phyloP scores from a whole-genome alignment of 148 eudicot species.

The Rheum nobile region DNA sequence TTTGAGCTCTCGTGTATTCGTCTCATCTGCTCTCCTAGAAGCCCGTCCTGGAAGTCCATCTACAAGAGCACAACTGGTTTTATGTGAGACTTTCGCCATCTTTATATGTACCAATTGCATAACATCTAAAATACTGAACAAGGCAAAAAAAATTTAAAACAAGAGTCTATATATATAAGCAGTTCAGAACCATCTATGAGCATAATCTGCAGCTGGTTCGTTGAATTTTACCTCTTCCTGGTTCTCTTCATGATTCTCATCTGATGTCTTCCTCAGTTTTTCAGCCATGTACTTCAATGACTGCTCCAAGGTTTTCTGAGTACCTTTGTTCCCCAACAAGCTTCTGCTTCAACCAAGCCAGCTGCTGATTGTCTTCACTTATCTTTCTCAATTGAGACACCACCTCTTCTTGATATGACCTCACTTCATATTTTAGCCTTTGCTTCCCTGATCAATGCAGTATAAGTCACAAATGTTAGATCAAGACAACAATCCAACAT shows the following conservation, averaged over 20 bases:
- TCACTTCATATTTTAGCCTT: slow-evolving; percentile 43
- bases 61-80: too few species aligned
- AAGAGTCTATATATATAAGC: too few species aligned
- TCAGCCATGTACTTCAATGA: slow-evolving; percentile 22
- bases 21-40: slow-evolving; percentile 48
- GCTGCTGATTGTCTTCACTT: slow-evolving; percentile 56
- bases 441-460: slow-evolving; percentile 36
- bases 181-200: too few species aligned
- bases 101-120: too few species aligned
- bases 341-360: slow-evolving; percentile 37
- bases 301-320: slow-evolving; percentile 37
- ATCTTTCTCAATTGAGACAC: slow-evolving; percentile 35
- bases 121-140: too few species aligned
- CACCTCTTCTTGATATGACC: slow-evolving; percentile 46
- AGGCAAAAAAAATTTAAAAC: too few species aligned
- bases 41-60: background rate
- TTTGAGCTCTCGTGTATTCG: too few species aligned
- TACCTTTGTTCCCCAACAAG: slow-evolving; percentile 34
- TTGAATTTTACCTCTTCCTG: slow-evolving; percentile 48
- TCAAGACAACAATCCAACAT: too few species aligned
- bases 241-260: slow-evolving; percentile 40
- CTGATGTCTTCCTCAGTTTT: slow-evolving; percentile 33
- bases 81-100: too few species aligned
- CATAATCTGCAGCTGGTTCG: too few species aligned
- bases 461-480: background rate